Base-by-base conservation (phyloP, 805 yeast genomes). In the Candida dajiaensis region DNA sequence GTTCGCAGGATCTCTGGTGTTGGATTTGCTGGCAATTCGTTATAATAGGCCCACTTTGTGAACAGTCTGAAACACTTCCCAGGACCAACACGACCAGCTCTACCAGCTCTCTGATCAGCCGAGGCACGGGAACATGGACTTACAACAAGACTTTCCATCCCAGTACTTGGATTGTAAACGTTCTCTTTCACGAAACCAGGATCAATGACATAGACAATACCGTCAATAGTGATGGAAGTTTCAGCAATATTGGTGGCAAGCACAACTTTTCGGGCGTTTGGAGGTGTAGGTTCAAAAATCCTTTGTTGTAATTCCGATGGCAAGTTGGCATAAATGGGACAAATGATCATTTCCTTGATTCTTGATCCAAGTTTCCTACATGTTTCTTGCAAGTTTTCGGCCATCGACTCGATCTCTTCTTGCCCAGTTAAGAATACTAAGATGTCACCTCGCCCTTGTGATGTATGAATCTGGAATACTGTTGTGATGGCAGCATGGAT, bases 31-130 rank as follows among this genome's bases (percentile, higher is more conserved):
- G 84, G 83, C 61, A 94, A 69, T 55, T 92, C 98, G 54, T 84
- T 75, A 51, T 78, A 72, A 56, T 78, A 94, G 0, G 94, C 81
- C 76, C 85, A 75, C 61, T 88, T 87, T 0, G 99, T 92, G 61
- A 81, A 94, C 20, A 94, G 68, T 35, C 99, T 65, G 59, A 85
- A 94, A 66, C 98, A 94, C 61, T 88, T 87, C 16, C 99, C 99
- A 0, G 98, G 97, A 1, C 96, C 90, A 8, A 95, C 89, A 71
- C 99, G 83, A 38, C 99, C 99, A 6, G 98, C 99, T 71, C 99
- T 80, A 62, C 99, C 99, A 1, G 97, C 90, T 59, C 99, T 74
- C 67, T 94, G 99, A 58, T 89, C 90, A 0, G 97, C 97, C 38
- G 96, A 89, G 0, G 99, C 99, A 58, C 83, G 82, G 0, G 98